Conservation (phyloP, 176 grass and related monocot species). For the Avena insularis region DNA sequence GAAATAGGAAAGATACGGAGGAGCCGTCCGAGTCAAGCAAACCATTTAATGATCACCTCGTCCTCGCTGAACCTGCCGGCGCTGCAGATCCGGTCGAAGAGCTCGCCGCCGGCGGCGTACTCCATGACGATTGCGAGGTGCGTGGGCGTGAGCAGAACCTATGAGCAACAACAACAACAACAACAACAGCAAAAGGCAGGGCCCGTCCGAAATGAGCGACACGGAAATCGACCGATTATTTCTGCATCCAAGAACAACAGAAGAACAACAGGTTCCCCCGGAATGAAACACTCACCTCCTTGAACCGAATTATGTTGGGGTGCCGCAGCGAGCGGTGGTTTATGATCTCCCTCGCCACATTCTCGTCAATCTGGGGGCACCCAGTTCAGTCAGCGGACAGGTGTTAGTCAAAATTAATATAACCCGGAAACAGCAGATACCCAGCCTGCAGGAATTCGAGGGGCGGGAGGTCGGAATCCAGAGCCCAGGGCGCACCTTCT, state of each 20-base stretch:
- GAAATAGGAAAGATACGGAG: neutral
- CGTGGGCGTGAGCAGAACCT: constrained; percentile 14
- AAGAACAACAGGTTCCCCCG: too few relatives aligned
- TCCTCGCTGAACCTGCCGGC: constrained; percentile 14
- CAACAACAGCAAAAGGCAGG: neutral
- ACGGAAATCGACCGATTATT: neutral
- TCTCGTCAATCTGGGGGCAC: neutral
- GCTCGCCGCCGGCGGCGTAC: constrained; percentile 3
- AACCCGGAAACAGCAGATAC: neutral
- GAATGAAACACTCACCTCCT: neutral
- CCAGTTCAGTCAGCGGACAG: constrained; percentile 48
- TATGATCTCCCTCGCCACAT: constrained; percentile 18
- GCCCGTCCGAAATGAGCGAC: neutral
- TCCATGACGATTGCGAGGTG: constrained; percentile 18
- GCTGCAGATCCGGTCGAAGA: constrained; percentile 13
- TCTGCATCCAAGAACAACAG: neutral
- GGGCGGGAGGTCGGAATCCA: neutral
- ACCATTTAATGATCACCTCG: neutral
- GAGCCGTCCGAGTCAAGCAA: neutral
- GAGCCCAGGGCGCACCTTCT: constrained; percentile 54
- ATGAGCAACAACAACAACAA: neutral
- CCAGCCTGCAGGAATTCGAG: neutral
- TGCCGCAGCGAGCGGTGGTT: constrained; percentile 12
- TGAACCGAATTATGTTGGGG: neutral
- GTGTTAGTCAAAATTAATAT: constrained; percentile 40